Evolutionary conservation across 2,329 filamentous ascomycete species (phyloP).

Genomic region (Epichloe gansuensis): DNA sequence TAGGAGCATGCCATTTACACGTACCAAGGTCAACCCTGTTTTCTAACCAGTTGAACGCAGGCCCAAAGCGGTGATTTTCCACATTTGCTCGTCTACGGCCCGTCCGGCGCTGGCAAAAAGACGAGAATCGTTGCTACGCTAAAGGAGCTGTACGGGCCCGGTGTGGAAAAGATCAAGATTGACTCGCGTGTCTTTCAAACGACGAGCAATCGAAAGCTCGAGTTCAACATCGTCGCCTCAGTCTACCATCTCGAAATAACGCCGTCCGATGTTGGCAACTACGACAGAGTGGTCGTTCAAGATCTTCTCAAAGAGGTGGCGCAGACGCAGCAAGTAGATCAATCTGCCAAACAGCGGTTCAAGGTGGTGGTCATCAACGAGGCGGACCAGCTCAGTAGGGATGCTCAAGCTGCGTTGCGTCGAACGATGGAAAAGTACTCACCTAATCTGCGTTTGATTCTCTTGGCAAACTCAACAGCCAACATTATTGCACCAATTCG

Average conservation of each 20-base stretch:
- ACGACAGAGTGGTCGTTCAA: constrained; percentile 91
- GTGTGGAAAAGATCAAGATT: constrained; percentile 99
- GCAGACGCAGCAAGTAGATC: constrained; percentile 97
- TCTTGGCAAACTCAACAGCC: constrained; percentile 89
- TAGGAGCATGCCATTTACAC: constrained; percentile 30
- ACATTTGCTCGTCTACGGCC: constrained; percentile 92
- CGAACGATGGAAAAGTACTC: constrained; percentile 99
- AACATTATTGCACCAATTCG: constrained; percentile 99
- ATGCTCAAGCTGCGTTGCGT: constrained; percentile 88
- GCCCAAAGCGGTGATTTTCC: constrained; percentile 96
- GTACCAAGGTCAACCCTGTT: neutral
- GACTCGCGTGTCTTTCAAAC: constrained; percentile 96
- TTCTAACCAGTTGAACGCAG: constrained; percentile 32
- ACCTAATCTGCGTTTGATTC: constrained; percentile 80
- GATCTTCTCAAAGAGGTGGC: constrained; percentile 95
- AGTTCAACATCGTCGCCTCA: constrained; percentile 97
- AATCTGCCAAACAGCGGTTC: constrained; percentile 80
- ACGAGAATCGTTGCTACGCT: constrained; percentile 91
- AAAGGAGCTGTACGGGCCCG: constrained; percentile 87
- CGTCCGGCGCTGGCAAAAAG: constrained; percentile 94
- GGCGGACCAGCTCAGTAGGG: constrained; percentile 83
- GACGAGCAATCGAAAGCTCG: constrained; percentile 87
- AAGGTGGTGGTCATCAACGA: constrained; percentile 99
- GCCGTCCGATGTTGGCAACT: constrained; percentile 89
- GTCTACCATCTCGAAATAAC: constrained; percentile 98